Evolutionary conservation across 805 yeast species (phyloP).

Genomic region (Lachancea fermentati): DNA sequence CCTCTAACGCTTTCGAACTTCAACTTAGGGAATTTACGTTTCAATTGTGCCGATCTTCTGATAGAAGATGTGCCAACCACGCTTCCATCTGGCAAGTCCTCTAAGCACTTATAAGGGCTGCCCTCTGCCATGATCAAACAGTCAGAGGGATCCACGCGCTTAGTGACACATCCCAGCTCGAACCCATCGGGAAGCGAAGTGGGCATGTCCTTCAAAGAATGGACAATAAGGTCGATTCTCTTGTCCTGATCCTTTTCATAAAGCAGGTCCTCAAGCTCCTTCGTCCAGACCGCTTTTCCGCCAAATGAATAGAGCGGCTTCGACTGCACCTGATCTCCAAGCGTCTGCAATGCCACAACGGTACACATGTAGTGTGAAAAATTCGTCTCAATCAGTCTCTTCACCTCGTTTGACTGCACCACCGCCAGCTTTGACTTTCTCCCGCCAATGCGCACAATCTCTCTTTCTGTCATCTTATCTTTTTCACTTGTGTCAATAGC

Average conservation of each 20-base stretch:
- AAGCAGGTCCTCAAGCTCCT: constrained; percentile 79
- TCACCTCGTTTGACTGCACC: constrained; percentile 73
- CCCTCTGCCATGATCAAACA: constrained; percentile 72
- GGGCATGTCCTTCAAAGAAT: constrained; percentile 90
- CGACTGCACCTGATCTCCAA: constrained; percentile 84
- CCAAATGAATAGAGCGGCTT: constrained; percentile 92
- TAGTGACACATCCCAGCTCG: constrained; percentile 78
- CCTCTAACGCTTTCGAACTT: constrained; percentile 85
- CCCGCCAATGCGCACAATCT: constrained; percentile 61
- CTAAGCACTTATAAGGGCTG: constrained; percentile 56
- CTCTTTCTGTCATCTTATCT: background rate
- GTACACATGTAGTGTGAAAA: constrained; percentile 69
- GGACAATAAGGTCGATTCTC: constrained; percentile 82
- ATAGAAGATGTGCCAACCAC: constrained; percentile 93
- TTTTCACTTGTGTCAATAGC: background rate
- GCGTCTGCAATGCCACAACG: constrained; percentile 72
- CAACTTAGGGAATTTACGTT: constrained; percentile 70
- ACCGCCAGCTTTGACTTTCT: constrained; percentile 86
- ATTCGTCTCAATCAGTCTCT: constrained; percentile 46
- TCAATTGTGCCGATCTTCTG: constrained; percentile 86
- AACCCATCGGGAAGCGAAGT: constrained; percentile 86
- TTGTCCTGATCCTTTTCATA: constrained; percentile 58
- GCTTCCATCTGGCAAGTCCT: constrained; percentile 77
- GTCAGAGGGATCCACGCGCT: constrained; percentile 90
- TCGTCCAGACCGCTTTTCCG: constrained; percentile 95